phyloP scores from a whole-genome alignment of 2,329 filamentous ascomycete species.

The Penicillium sp. region DNA sequence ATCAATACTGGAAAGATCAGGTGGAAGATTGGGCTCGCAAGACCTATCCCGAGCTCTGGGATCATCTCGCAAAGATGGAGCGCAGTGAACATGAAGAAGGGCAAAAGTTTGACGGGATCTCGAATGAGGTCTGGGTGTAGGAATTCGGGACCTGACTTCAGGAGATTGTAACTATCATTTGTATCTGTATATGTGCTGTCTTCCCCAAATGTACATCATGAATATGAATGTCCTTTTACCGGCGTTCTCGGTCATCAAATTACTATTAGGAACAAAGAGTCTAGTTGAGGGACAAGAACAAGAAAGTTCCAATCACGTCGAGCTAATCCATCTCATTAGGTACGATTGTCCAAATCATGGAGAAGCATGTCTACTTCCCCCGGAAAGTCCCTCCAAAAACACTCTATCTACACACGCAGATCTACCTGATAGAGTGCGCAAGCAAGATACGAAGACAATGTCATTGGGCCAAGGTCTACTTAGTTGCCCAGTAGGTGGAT shows the following conservation, averaged over 20 bases:
- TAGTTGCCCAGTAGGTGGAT: background rate
- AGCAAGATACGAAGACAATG: constrained; percentile 28
- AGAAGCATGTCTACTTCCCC: too few relatives aligned
- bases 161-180: background rate
- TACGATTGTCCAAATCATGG: too few relatives aligned
- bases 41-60: constrained; percentile 70
- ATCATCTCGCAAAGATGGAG: constrained; percentile 56
- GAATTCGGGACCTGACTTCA: background rate
- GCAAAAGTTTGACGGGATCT: constrained; percentile 33
- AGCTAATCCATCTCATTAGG: too few relatives aligned
- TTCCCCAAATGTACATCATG: too few relatives aligned
- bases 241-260: too few relatives aligned
- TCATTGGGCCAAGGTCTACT: constrained; percentile 31
- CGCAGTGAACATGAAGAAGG: constrained; percentile 40
- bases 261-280: too few relatives aligned
- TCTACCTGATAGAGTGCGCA: too few relatives aligned
- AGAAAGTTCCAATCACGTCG: too few relatives aligned
- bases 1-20: constrained; percentile 64
- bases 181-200: background rate
- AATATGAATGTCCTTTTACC: too few relatives aligned
- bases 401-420: too few relatives aligned
- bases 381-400: too few relatives aligned
- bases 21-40: constrained; percentile 74
- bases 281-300: too few relatives aligned
- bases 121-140: constrained; percentile 29